Conservation (phyloP, 176 grass and related monocot genomes). For the Triticum turgidum region DNA sequence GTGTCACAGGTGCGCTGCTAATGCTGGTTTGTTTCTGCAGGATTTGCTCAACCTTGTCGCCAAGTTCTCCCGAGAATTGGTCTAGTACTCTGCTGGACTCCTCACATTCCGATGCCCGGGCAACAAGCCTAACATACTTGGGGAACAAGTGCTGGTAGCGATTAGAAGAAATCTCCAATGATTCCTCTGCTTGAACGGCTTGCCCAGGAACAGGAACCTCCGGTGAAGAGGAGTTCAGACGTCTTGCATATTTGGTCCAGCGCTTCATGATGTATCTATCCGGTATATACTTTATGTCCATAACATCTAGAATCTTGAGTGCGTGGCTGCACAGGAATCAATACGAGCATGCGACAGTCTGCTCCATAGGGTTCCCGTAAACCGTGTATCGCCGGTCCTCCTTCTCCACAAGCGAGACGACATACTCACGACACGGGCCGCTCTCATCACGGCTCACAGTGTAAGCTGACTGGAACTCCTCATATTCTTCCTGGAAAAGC, state of each 20-base stretch:
- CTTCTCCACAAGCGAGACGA: conserved; percentile 57
- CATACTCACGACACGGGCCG: conserved; percentile 38
- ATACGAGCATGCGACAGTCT: conserved; percentile 48
- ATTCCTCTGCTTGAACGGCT: conserved; percentile 23
- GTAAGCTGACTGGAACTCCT: conserved; percentile 61
- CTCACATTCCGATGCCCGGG: conserved; percentile 56
- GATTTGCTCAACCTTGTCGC: conserved; percentile 40
- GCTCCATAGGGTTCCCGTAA: conserved; percentile 50
- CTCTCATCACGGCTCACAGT: conserved; percentile 54
- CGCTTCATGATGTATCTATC: conserved; percentile 56
- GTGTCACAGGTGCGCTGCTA: too few relatives aligned
- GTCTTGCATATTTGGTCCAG: conserved; percentile 54
- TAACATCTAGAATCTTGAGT: conserved; percentile 63
- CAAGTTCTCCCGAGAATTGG: conserved; percentile 46
- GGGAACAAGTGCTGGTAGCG: conserved; percentile 32
- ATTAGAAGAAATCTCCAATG: conserved; percentile 58
- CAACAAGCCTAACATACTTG: conserved; percentile 4
- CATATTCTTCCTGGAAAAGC: conserved; percentile 67
- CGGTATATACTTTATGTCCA: conserved; percentile 70
- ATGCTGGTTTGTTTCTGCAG: conserved; percentile 57
- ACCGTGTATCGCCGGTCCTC: conserved; percentile 42
- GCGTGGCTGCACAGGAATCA: conserved; percentile 65
- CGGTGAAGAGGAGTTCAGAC: not conserved
- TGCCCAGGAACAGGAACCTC: conserved; percentile 34
- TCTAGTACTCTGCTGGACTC: conserved; percentile 55